Evolutionary conservation across 345 rosid species (phyloP).

Genomic region (Aquilaria malaccensis): DNA sequence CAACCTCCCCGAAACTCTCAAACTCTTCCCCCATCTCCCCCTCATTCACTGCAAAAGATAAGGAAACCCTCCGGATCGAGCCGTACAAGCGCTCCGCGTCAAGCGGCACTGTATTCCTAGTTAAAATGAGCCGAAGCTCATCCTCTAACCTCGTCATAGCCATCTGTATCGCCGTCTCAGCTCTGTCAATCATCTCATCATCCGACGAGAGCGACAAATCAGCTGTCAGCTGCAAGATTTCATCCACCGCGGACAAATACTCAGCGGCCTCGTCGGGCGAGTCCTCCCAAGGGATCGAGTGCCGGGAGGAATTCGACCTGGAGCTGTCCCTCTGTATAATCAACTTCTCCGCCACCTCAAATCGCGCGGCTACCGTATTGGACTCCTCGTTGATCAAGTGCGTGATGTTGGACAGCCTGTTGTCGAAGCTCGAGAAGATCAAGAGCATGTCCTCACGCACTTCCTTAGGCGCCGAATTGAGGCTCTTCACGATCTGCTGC

Average conservation of each 20-base stretch:
- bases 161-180: slow-evolving; percentile 74
- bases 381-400: slow-evolving; percentile 46
- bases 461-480: slow-evolving; percentile 71
- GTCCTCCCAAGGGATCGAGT: slow-evolving; percentile 53
- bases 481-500: slow-evolving; percentile 92
- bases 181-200: slow-evolving; percentile 59
- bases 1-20: slow-evolving; percentile 66
- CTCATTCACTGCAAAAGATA: slow-evolving; percentile 47
- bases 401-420: slow-evolving; percentile 82
- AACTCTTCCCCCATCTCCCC: slow-evolving; percentile 66
- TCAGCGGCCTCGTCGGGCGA: slow-evolving; percentile 60
- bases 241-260: slow-evolving; percentile 73
- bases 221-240: slow-evolving; percentile 46
- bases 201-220: slow-evolving; percentile 39
- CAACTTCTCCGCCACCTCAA: slow-evolving; percentile 64
- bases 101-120: slow-evolving; percentile 71
- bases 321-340: slow-evolving; percentile 55
- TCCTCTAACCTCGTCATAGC: slow-evolving; percentile 94
- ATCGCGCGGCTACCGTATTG: slow-evolving; percentile 25
- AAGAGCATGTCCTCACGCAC: slow-evolving; percentile 92
- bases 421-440: slow-evolving; percentile 91
- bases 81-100: slow-evolving; percentile 71
- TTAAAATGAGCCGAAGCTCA: slow-evolving; percentile 76
- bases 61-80: slow-evolving; percentile 70
- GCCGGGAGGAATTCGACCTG: slow-evolving; percentile 39